Evolutionary conservation across 202 grass and related monocot species (phyloP).

Genomic region (Saccharum hybrid): DNA sequence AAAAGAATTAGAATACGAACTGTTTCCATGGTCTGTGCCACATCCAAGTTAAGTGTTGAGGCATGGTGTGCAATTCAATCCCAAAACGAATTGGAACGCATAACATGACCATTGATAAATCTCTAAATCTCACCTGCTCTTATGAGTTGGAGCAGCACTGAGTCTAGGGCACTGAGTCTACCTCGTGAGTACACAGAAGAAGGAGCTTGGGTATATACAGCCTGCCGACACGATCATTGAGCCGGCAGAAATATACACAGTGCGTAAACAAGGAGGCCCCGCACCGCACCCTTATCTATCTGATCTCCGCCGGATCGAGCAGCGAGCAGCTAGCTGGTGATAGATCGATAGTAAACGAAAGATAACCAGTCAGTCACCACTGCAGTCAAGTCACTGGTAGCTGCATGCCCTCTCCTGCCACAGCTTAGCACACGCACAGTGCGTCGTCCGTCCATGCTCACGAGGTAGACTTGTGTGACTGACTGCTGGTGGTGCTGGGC

Average conservation of each 20-base stretch:
- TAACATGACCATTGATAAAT: no score
- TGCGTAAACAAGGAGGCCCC: background rate
- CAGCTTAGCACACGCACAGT: constrained; percentile 6
- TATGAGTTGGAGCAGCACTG: no score
- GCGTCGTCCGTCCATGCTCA: background rate
- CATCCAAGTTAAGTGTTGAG: no score
- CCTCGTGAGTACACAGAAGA: no score
- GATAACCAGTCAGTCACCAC: constrained; percentile 12
- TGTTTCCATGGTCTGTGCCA: no score
- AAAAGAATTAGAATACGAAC: no score
- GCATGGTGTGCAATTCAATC: no score
- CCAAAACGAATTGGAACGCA: no score
- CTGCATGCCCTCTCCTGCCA: background rate
- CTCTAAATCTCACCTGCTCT: no score
- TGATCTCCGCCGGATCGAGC: background rate
- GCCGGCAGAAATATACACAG: constrained; percentile 45
- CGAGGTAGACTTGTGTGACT: constrained; percentile 23
- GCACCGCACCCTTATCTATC: constrained; percentile 6
- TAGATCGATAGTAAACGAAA: background rate
- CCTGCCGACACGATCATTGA: constrained; percentile 60
- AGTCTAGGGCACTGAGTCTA: no score
- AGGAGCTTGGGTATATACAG: background rate
- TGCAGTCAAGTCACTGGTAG: constrained; percentile 38
- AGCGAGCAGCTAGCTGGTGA: no score
- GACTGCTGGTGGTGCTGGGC: background rate